Percentiles rank a stretch among this genome's conserved stretches.
Conservation (phyloP, 1,284 basidiomycete species). For the Clitocybe nebularis region DNA sequence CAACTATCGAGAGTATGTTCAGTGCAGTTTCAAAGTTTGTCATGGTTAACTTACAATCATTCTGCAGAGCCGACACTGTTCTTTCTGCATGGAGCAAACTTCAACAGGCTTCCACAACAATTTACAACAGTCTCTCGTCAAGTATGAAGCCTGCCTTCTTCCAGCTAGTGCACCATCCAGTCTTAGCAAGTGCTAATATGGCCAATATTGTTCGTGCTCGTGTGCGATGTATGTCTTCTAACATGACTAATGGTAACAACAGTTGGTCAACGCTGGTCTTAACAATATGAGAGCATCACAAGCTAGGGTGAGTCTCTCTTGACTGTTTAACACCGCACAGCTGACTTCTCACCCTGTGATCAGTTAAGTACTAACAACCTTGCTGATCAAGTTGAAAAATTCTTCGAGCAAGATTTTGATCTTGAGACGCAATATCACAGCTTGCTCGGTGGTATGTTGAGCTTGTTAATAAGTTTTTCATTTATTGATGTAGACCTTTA, state of each 20-base stretch:
- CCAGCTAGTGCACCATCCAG: slow-evolving; percentile 62
- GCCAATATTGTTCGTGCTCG: slow-evolving; percentile 40
- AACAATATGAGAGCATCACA: slow-evolving; percentile 65
- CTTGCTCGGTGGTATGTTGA: slow-evolving; percentile 46
- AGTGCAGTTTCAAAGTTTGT: slow-evolving; percentile 5
- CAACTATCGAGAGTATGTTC: slow-evolving; percentile 60
- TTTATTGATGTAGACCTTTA: too few relatives aligned
- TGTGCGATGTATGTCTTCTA: too few relatives aligned
- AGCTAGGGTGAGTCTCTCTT: slow-evolving; percentile 35
- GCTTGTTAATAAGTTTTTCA: too few relatives aligned
- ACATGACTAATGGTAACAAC: not conserved
- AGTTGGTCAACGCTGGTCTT: slow-evolving; percentile 51
- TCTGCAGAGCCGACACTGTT: slow-evolving; percentile 50
- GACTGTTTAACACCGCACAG: not conserved
- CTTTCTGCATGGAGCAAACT: slow-evolving; percentile 47
- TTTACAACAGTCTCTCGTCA: slow-evolving; percentile 50
- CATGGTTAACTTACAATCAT: not conserved
- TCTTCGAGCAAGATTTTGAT: slow-evolving; percentile 58
- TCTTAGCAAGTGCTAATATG: slow-evolving; percentile 55
- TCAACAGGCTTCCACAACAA: slow-evolving; percentile 43
- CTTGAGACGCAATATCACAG: slow-evolving; percentile 56
- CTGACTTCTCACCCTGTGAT: not conserved
- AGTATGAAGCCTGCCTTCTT: slow-evolving; percentile 57
- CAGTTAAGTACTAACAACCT: slow-evolving; percentile 53
- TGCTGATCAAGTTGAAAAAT: slow-evolving; percentile 49